Evolutionary conservation across 2,329 filamentous ascomycete genomes (phyloP), one percentile per base, ranked within the genome.

Genomic region (Nothomitra cinnamomea): DNA sequence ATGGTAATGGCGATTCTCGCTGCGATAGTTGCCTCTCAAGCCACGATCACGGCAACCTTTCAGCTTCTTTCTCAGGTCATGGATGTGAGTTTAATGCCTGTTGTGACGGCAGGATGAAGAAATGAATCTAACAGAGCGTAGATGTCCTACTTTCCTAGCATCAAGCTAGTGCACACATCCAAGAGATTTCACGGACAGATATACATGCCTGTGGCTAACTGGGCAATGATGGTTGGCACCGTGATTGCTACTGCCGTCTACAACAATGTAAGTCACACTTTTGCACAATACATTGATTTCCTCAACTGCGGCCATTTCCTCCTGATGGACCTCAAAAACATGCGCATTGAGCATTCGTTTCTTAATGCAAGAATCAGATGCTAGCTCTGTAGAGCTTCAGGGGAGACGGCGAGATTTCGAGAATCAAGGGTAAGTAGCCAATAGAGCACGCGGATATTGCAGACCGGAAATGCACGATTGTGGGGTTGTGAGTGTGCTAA

Each of bases 31-130:
- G 85, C 85, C 0, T 85, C 80, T 2, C 85, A 89, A 58, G 85
- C 85, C 8, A 82, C 88, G 68, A 87, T 88, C 52, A 88, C 85
- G 0, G 80, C 78, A 5, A 79, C 80, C 0, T 88, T 88, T 58
- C 83, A 85, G 65, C 70, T 77, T 63, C 48, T 17, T 1, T 35
- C 10, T 28, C 3, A 38, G 2, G 2, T 24, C 43, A 19, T 28
- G 19, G 8, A 36, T 45, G n/a, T 4, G 22, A n/a, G 25, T 35
- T 35, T 35, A 35, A n/a, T 6, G 28, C 12, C 51, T 13, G 2
- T 10, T 3, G n/a, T n/a, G n/a, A n/a, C 84, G n/a, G n/a, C n/a
- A n/a, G n/a, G n/a, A 17, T 73, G 76, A 1, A 82, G 86, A 65
- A 75, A 57, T 86, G 87, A 79, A 82, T 79, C 21, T 48, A 21